These are phyloP conservation scores for Diddensiella caesifluorescens DNA, from an alignment of 805 yeast species.

Conservation along the genomic window DNA sequence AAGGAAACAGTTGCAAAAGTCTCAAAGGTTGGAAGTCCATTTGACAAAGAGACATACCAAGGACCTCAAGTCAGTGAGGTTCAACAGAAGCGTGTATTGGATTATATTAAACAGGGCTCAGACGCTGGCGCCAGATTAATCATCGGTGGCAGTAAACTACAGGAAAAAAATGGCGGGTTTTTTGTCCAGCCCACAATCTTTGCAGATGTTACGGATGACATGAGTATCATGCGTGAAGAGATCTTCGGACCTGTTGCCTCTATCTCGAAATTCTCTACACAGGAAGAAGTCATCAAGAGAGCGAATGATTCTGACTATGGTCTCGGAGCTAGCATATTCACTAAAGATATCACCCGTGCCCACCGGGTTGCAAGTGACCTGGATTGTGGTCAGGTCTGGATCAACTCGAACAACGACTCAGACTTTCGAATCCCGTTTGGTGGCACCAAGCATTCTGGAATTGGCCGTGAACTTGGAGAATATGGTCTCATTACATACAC, in stretches of 20 bases:
- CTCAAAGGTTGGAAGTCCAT: conserved; percentile 74
- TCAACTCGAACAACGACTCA: conserved; percentile 85
- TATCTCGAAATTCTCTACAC: conserved; percentile 70
- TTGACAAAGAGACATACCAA: conserved; percentile 69
- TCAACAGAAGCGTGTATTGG: conserved; percentile 74
- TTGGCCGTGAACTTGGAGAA: conserved; percentile 89
- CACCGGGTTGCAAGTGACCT: conserved; percentile 67
- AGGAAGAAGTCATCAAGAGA: conserved; percentile 69
- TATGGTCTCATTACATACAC: conserved; percentile 83
- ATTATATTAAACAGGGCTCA: conserved; percentile 70
- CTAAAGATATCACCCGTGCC: conserved; percentile 68
- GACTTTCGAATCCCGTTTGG: conserved; percentile 88
- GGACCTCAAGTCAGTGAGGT: conserved; percentile 87
- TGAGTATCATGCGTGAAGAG: conserved; percentile 79
- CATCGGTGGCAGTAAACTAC: conserved; percentile 66
- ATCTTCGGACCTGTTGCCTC: conserved; percentile 93
- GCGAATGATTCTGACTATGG: conserved; percentile 86
- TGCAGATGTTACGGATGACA: conserved; percentile 69
- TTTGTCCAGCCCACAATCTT: conserved; percentile 70
- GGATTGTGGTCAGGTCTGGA: conserved; percentile 87
- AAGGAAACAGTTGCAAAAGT: conserved; percentile 44
- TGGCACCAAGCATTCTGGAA: conserved; percentile 85
- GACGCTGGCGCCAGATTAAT: conserved; percentile 79
- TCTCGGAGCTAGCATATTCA: conserved; percentile 72
- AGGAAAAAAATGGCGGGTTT: conserved; percentile 36